Percentiles rank a stretch among this genome's conserved stretches.
phyloP scores from a whole-genome alignment of 2,329 filamentous ascomycete genomes.

The Trichoderma sp. region DNA sequence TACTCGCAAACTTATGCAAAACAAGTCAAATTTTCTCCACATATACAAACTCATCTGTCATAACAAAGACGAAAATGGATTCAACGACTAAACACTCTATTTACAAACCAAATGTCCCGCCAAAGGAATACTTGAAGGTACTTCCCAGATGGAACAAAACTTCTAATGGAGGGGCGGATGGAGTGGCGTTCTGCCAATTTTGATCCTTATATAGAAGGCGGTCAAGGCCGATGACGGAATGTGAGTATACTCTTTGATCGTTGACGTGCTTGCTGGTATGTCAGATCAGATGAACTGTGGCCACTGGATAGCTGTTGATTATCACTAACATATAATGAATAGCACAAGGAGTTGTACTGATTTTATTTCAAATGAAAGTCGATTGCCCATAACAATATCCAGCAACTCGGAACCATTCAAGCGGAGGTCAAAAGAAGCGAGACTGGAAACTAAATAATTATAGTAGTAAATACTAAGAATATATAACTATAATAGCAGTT shows the following conservation, averaged over 20 bases:
- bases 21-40: background rate
- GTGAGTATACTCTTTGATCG: background rate
- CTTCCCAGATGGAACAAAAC: background rate
- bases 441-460: no score
- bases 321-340: no score
- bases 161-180: background rate
- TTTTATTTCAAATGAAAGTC: no score
- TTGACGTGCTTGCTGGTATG: background rate
- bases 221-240: background rate
- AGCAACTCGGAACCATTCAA: no score
- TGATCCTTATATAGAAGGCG: background rate
- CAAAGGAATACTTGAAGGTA: background rate
- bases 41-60: background rate
- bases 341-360: no score
- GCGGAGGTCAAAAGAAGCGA: no score
- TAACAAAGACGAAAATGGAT: background rate
- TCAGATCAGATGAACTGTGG: no score
- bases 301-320: no score
- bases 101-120: background rate
- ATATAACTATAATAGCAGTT: no score
- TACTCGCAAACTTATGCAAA: background rate
- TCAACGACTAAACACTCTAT: background rate
- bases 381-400: no score
- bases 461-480: no score
- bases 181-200: background rate